Conservation (phyloP, 2,329 filamentous ascomycete genomes). For the Didymella pomorum region DNA sequence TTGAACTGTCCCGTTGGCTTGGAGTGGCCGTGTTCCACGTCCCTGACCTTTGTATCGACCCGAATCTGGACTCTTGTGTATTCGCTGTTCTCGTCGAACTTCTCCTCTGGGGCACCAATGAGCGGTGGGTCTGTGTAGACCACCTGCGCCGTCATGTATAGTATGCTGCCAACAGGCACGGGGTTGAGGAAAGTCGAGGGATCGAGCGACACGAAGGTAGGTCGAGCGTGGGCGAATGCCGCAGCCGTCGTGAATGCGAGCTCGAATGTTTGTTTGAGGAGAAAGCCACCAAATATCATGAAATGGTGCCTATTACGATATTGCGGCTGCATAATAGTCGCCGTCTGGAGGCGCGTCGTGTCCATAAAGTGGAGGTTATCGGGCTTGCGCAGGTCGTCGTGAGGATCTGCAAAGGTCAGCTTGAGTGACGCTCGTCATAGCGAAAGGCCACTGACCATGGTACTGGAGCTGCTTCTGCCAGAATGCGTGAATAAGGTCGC, state of each 20-base stretch:
- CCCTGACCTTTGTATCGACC: constrained; percentile 74
- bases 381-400: constrained; percentile 62
- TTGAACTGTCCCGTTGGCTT: constrained; percentile 78
- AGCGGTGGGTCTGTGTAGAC: constrained; percentile 73
- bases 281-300: constrained; percentile 81
- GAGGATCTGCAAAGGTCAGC: constrained; percentile 56
- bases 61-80: constrained; percentile 73
- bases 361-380: constrained; percentile 69
- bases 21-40: constrained; percentile 73
- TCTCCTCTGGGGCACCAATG: constrained; percentile 51
- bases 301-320: constrained; percentile 75
- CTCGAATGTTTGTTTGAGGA: constrained; percentile 78
- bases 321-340: constrained; percentile 79
- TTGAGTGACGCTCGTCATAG: background rate
- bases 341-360: constrained; percentile 68
- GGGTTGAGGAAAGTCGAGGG: constrained; percentile 78
- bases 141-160: constrained; percentile 76
- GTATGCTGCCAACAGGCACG: constrained; percentile 75
- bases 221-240: constrained; percentile 72
- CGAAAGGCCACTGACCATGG: constrained; percentile 55
- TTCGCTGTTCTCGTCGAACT: constrained; percentile 43
- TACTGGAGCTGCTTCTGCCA: constrained; percentile 74
- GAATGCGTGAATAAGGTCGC: constrained; percentile 74
- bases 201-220: constrained; percentile 75
- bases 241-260: constrained; percentile 78